These are phyloP conservation scores for Aphanomyces cochlioides DNA, from an alignment of 352 stramenopile species.

Conservation along the genomic window DNA sequence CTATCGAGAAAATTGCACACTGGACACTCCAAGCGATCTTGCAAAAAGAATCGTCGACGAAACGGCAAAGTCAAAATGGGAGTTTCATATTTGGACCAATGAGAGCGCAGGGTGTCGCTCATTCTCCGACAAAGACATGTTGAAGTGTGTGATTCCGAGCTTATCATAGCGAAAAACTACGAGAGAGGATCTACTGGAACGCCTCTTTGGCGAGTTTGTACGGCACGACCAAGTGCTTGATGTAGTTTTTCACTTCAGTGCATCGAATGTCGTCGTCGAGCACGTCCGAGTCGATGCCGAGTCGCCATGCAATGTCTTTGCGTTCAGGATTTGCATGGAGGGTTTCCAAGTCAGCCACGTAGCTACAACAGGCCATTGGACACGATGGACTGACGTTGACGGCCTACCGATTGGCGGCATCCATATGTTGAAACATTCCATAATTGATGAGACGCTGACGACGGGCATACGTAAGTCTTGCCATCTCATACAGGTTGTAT, in stretches of 20 bases:
- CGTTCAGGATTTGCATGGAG: constrained; percentile 51
- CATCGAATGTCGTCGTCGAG: constrained; percentile 61
- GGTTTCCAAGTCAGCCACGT: constrained; percentile 53
- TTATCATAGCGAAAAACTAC: too few species aligned
- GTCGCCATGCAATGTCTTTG: constrained; percentile 54
- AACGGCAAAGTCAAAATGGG: neutral
- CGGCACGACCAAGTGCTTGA: constrained; percentile 64
- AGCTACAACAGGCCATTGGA: constrained; percentile 13
- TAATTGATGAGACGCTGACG: constrained; percentile 56
- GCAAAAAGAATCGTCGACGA: too few species aligned
- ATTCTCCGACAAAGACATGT: neutral
- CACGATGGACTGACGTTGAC: neutral
- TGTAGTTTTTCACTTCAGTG: constrained; percentile 70
- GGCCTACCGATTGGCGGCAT: constrained; percentile 38
- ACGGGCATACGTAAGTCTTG: constrained; percentile 61
- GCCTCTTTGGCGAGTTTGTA: constrained; percentile 35
- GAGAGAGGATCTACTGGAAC: too few species aligned
- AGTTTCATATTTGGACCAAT: neutral
- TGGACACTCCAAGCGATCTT: too few species aligned
- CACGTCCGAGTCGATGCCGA: constrained; percentile 63
- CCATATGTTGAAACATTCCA: constrained; percentile 58
- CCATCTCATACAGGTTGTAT: constrained; percentile 75
- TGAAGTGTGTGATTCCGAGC: neutral
- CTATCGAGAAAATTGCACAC: too few species aligned
- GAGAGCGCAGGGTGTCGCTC: neutral